phyloP scores from a whole-genome alignment of 148 eudicot species.

The Tetragonia tetragonoides region DNA sequence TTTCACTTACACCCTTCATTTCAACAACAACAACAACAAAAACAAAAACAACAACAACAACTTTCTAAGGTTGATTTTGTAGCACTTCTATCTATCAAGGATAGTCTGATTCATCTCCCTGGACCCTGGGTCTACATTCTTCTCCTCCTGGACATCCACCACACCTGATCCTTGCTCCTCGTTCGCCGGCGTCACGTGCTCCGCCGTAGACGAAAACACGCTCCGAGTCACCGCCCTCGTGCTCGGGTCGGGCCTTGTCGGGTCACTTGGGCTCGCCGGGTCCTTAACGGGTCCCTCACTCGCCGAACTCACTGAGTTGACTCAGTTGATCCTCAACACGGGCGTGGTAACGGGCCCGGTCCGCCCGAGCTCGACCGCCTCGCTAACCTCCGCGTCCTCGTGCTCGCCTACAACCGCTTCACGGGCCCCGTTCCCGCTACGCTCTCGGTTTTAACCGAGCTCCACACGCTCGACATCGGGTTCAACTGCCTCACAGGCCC shows the following conservation, averaged over 20 bases:
- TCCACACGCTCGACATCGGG: constrained; percentile 65
- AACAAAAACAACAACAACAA: not conserved
- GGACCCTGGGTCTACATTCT: constrained; percentile 38
- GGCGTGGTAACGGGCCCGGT: constrained; percentile 70
- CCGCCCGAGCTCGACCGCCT: constrained; percentile 38
- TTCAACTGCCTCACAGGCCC: constrained; percentile 52
- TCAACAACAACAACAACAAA: not conserved
- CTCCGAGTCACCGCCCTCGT: constrained; percentile 43
- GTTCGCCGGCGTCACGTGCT: constrained; percentile 7
- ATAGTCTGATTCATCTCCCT: constrained; percentile 37
- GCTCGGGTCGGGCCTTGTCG: constrained; percentile 54
- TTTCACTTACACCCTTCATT: not conserved
- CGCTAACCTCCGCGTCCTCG: constrained; percentile 39
- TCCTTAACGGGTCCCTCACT: constrained; percentile 35
- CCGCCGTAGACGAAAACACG: not conserved
- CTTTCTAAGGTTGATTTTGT: constrained; percentile 35
- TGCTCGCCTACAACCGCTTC: constrained; percentile 54
- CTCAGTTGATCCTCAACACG: constrained; percentile 59
- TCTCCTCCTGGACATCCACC: constrained; percentile 66
- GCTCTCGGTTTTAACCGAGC: constrained; percentile 28
- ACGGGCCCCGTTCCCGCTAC: constrained; percentile 51
- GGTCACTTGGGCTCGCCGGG: constrained; percentile 56
- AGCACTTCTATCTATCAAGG: constrained; percentile 38
- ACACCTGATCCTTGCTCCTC: constrained; percentile 40
- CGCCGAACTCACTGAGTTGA: constrained; percentile 41